Evolutionary conservation across 2,329 filamentous ascomycete species (phyloP).

Genomic region (Metarhizium sp.): DNA sequence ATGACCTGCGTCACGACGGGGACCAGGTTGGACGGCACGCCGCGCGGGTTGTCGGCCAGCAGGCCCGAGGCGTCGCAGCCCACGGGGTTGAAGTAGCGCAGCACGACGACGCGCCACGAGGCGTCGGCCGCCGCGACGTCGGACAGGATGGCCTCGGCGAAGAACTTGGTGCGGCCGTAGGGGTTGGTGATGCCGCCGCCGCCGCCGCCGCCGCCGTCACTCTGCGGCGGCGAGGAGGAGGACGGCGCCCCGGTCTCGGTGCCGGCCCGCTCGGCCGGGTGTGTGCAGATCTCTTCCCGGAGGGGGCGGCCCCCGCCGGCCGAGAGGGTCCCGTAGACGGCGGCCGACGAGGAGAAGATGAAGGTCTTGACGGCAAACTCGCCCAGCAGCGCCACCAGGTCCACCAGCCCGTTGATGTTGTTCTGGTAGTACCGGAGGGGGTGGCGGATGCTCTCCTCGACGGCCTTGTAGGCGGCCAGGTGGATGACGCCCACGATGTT

Average conservation of each 20-base stretch:
- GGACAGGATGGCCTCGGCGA: not conserved
- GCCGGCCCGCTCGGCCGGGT: not conserved
- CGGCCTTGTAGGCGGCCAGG: not conserved
- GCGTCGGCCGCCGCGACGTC: not conserved
- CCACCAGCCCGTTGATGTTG: not conserved
- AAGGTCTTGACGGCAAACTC: not conserved
- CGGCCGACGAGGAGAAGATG: not conserved
- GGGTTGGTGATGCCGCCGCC: not conserved
- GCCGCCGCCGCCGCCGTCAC: too few species aligned
- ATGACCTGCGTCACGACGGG: not conserved
- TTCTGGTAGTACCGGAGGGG: not conserved
- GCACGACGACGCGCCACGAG: not conserved
- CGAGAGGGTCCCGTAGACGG: not conserved
- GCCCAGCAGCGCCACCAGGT: not conserved
- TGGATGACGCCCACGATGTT: not conserved
- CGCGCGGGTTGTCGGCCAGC: not conserved
- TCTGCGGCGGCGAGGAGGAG: too few species aligned
- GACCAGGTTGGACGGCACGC: not conserved
- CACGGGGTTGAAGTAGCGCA: not conserved
- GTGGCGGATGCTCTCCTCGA: not conserved
- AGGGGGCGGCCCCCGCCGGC: not conserved
- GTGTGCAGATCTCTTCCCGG: not conserved
- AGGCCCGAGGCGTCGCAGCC: not conserved
- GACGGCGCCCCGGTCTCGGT: not conserved
- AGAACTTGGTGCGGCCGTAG: not conserved